Base-by-base conservation (phyloP, 2,329 filamentous ascomycete species). In the Aureobasidium uvarum region DNA sequence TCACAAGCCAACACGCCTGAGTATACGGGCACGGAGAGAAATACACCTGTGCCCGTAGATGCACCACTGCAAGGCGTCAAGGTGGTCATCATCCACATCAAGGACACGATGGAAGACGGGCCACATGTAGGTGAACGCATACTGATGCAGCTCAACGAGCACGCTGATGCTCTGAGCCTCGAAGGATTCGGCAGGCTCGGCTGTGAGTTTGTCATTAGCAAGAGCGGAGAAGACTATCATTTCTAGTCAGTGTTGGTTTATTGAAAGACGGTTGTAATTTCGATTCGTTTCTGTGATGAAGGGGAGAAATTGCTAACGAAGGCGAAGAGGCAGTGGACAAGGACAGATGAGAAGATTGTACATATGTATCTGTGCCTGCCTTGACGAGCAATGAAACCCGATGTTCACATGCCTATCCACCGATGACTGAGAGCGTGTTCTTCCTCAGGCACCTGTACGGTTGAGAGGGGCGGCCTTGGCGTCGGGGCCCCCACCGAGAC, bases 1-100 rank as follows among this genome's bases (percentile, higher is more conserved):
- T 39, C 43, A 14, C 63, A 48, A 52, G 36, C 45, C 6, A 36
- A 41, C 41, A 56, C 36, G 18, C 58, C 48, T 10, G 56, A 62
- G n/a, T 41, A 36, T 10, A 18, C n/a, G 7, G 43, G 23, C 13
- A 52, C 60, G n/a, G 60, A 54, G 48, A 54, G 46, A 25, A 63
- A 25, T 18, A 63, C 60, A 13, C 60, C 60, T 10, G 52, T 50
- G n/a, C 62, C 62, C 13, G 23, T 45, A 36, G 63, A 67, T 7
- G 73, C 72, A 56, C 87, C 87, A 7, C 81, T 99, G 5, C 80
- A 82, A 62, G 92, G 92, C 0, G 74, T 98, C 33, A 89, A 87
- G 68, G 81, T 99, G 1, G 87, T 97, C 58, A 86, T 98, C 64
- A 98, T 98, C 43, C 95, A 99, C 74, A 85, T 98, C 72, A 99